phyloP scores from a whole-genome alignment of 2,329 filamentous ascomycete genomes.

The Amauroascus niger region DNA sequence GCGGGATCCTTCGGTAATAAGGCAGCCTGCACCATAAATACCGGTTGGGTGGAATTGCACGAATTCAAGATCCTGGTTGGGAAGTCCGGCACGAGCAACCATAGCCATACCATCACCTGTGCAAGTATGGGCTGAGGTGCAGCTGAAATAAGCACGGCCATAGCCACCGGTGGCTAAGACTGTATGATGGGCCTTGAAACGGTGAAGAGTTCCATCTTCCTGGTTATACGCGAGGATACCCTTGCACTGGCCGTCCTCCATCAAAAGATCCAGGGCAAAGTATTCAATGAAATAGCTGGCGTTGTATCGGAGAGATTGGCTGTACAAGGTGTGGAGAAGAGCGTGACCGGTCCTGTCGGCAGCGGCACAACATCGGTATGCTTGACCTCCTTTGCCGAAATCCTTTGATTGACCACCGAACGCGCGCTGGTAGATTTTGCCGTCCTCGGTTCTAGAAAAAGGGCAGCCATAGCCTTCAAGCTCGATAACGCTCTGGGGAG shows the following conservation, averaged over 20 bases:
- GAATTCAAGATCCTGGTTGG: constrained; percentile 98
- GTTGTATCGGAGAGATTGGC: constrained; percentile 92
- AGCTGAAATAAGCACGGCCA: constrained; percentile 95
- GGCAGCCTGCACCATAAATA: constrained; percentile 95
- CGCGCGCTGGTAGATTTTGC: constrained; percentile 51
- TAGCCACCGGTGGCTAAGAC: constrained; percentile 96
- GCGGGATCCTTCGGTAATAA: constrained; percentile 96
- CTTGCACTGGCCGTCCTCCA: constrained; percentile 94
- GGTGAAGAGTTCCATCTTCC: constrained; percentile 94
- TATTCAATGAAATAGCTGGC: constrained; percentile 99
- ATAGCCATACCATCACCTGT: constrained; percentile 99
- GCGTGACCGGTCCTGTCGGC: constrained; percentile 96
- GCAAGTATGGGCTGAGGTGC: constrained; percentile 95
- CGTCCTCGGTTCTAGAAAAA: constrained; percentile 36
- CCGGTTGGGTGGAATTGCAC: constrained; percentile 98
- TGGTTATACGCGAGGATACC: constrained; percentile 97
- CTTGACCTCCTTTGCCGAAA: constrained; percentile 92
- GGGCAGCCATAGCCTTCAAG: constrained; percentile 48
- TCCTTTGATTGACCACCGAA: constrained; percentile 96
- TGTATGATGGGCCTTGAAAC: constrained; percentile 93
- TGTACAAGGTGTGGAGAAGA: constrained; percentile 95
- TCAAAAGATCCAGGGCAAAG: constrained; percentile 92
- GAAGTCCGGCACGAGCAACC: constrained; percentile 93
- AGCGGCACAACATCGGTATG: constrained; percentile 92
- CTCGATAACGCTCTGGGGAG: constrained; percentile 46